A percentile compares a stretch with the other conserved stretches of the same genome.
These are phyloP conservation scores for Nitzschia sp. DNA, from an alignment of 108 stramenopile genomes.

Conservation along the genomic window DNA sequence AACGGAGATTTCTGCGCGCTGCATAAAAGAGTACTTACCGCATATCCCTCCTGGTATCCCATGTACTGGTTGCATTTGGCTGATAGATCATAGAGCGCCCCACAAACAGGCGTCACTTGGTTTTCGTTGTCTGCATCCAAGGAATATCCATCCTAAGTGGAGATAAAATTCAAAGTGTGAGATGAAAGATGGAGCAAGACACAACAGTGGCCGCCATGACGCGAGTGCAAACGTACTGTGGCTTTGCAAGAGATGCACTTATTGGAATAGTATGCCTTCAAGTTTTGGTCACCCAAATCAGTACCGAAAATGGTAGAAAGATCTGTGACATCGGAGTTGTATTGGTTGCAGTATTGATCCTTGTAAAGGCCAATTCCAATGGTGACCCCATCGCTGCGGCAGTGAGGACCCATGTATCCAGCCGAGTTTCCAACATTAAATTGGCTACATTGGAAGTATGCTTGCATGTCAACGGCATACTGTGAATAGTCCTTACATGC, in stretches of 20 bases:
- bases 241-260: conserved; percentile 70
- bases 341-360: conserved; percentile 72
- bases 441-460: conserved; percentile 45
- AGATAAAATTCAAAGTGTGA: neutral
- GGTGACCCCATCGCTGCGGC: conserved; percentile 61
- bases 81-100: conserved; percentile 50
- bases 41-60: conserved; percentile 27
- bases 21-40: conserved; percentile 15
- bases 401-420: conserved; percentile 72
- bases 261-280: conserved; percentile 35
- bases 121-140: conserved; percentile 37
- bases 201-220: neutral
- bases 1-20: neutral
- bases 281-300: conserved; percentile 30
- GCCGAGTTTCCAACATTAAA: conserved; percentile 41
- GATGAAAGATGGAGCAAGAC: neutral
- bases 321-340: conserved; percentile 44
- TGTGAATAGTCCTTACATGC: conserved; percentile 53
- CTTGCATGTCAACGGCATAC: conserved; percentile 27
- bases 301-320: conserved; percentile 31
- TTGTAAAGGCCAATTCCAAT: conserved; percentile 75
- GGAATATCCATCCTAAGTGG: conserved; percentile 33
- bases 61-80: conserved; percentile 78
- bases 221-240: conserved; percentile 31
- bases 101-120: conserved; percentile 57